phyloP scores from a whole-genome alignment of 225 moss, liverwort and hornwort genomes.

The Marchantia polymorpha region DNA sequence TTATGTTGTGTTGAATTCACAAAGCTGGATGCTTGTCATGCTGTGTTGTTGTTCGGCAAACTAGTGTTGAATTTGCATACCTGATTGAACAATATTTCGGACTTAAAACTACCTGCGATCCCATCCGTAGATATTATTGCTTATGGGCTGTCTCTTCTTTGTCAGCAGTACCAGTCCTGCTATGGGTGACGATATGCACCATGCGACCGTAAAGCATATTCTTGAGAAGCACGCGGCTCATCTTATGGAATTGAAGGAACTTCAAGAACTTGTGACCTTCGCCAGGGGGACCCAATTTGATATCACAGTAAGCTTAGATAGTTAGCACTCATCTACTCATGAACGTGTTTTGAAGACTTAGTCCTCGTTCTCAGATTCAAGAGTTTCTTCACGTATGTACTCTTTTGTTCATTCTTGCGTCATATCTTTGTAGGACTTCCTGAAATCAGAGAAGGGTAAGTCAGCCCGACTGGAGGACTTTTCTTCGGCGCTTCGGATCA shows the following conservation, averaged over 20 bases:
- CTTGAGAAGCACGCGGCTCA: conserved; percentile 86
- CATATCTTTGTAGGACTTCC: conserved; percentile 56
- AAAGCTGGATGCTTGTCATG: background rate
- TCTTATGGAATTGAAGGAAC: conserved; percentile 79
- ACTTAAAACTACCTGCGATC: background rate
- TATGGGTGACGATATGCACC: conserved; percentile 73
- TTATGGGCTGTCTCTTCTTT: conserved; percentile 3
- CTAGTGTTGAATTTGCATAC: background rate
- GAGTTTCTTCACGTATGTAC: background rate
- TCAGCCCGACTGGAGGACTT: conserved; percentile 94
- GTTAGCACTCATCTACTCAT: background rate
- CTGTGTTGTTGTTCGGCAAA: background rate
- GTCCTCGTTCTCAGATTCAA: background rate
- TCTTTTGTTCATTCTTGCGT: background rate
- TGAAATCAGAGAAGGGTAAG: conserved; percentile 75
- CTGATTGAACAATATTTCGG: background rate
- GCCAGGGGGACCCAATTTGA: conserved; percentile 95
- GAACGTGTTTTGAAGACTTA: background rate
- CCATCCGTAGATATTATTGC: conserved; percentile 1
- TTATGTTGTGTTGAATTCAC: background rate
- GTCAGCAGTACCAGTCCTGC: conserved; percentile 53
- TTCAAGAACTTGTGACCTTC: conserved; percentile 80
- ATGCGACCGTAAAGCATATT: conserved; percentile 80
- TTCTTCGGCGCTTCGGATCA: conserved; percentile 67
- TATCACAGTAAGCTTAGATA: conserved; percentile 57